Evolutionary conservation across 1,284 basidiomycete genomes (phyloP).

Genomic region (Papiliotrema laurentii): DNA sequence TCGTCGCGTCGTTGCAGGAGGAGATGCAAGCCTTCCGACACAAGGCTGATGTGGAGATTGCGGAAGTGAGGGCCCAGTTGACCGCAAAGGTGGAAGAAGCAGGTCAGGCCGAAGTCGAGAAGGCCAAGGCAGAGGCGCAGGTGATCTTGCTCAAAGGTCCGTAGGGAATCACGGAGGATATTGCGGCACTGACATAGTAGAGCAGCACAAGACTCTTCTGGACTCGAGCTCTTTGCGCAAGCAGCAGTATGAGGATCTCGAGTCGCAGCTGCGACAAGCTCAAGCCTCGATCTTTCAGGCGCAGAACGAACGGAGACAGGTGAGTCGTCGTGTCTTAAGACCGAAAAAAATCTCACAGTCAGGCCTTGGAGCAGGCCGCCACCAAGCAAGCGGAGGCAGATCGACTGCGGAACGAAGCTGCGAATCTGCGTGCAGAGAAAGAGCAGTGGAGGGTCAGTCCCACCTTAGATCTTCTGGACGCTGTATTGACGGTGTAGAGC

Average conservation of each 20-base stretch:
- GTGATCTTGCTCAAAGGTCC: constrained; percentile 65
- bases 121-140: constrained; percentile 77
- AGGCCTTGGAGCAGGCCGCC: constrained; percentile 44
- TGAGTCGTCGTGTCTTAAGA: constrained; percentile 9
- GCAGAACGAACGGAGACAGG: constrained; percentile 32
- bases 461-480: constrained; percentile 1
- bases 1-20: constrained; percentile 29
- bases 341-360: background rate
- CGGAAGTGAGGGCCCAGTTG: constrained; percentile 64
- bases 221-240: constrained; percentile 43
- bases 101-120: constrained; percentile 60
- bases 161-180: constrained; percentile 20
- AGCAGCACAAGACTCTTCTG: constrained; percentile 42
- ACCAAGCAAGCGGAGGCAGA: constrained; percentile 59
- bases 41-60: constrained; percentile 62
- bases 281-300: constrained; percentile 32
- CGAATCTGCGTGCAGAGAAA: constrained; percentile 84
- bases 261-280: constrained; percentile 33
- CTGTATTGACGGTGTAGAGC: constrained; percentile 48
- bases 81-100: constrained; percentile 60
- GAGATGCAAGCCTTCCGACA: constrained; percentile 65
- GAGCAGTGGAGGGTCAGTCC: constrained; percentile 76
- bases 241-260: constrained; percentile 32
- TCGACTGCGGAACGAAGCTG: constrained; percentile 73
- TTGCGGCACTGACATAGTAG: constrained; percentile 22